A percentile compares a stretch with the other conserved stretches of the same genome.
Conservation (phyloP, 2,329 filamentous ascomycete species). For the Calonectria ilicicola region DNA sequence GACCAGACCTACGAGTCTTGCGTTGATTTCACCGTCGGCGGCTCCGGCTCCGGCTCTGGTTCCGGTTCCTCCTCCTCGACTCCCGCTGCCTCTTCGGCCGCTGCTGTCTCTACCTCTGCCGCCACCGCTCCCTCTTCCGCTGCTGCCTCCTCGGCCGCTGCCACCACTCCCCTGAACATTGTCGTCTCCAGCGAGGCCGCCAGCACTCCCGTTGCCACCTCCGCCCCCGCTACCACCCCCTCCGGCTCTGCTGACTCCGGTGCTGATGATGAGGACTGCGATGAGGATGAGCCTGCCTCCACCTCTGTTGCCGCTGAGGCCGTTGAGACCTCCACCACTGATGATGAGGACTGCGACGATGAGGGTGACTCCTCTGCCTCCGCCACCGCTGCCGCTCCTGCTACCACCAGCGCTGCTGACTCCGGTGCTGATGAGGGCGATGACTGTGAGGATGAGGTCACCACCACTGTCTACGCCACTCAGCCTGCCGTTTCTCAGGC, state of each 20-base stretch:
- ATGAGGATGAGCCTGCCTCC: conserved; percentile 15
- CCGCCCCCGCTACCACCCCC: conserved; percentile 21
- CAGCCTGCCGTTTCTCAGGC: conserved; percentile 1
- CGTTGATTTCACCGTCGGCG: conserved; percentile 63
- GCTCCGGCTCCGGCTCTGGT: conserved; percentile 15
- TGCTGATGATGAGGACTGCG: conserved; percentile 24
- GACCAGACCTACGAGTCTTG: conserved; percentile 74
- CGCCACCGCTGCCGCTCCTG: not conserved
- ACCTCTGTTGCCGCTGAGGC: not conserved
- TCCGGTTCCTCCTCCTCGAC: conserved; percentile 8
- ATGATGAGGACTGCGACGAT: conserved; percentile 11
- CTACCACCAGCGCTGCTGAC: not conserved
- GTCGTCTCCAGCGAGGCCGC: conserved; percentile 6
- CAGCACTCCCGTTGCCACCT: not conserved
- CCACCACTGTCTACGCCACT: conserved; percentile 8
- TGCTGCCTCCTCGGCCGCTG: conserved; percentile 16
- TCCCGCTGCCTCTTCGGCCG: conserved; percentile 10
- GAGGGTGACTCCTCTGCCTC: conserved; percentile 10
- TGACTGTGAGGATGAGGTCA: not conserved
- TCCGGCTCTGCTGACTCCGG: conserved; percentile 20
- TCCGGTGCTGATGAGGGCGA: not conserved
- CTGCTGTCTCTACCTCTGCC: conserved; percentile 18
- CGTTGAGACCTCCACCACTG: not conserved
- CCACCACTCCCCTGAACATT: conserved; percentile 15
- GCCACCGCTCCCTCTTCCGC: conserved; percentile 19